Conservation (phyloP, 768 basidiomycete species). For the Glaciozyma martinii region DNA sequence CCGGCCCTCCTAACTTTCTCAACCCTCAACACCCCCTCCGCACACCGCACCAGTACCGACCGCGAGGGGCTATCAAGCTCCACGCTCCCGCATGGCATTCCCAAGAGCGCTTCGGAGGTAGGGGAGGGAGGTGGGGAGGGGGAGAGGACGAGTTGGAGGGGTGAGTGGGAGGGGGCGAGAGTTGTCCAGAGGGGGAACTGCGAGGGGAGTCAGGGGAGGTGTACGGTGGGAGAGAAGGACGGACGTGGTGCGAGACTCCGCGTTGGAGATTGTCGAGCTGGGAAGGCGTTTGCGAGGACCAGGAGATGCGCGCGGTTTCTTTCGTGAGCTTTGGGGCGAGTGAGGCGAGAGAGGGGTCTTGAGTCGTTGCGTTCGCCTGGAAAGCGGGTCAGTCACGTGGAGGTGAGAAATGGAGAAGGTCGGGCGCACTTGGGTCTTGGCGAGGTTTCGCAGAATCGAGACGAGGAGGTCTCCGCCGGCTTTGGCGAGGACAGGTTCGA, state of each 20-base stretch:
- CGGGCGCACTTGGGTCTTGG: neutral
- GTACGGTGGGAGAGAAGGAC: neutral
- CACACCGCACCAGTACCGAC: neutral
- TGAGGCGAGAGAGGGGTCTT: slow-evolving; percentile 9
- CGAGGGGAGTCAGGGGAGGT: neutral
- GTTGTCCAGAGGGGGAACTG: slow-evolving; percentile 20
- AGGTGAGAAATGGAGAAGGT: no score
- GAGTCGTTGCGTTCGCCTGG: slow-evolving; percentile 4
- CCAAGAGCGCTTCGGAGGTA: neutral
- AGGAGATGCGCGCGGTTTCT: neutral
- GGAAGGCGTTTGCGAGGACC: neutral
- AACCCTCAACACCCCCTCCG: neutral
- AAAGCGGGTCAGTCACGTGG: neutral
- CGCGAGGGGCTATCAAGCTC: neutral
- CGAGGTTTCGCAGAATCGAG: slow-evolving; percentile 6
- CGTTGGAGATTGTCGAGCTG: neutral
- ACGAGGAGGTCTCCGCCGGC: slow-evolving; percentile 17
- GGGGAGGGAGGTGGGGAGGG: neutral
- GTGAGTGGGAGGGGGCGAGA: neutral
- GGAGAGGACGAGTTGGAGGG: neutral
- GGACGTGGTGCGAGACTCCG: slow-evolving; percentile 23
- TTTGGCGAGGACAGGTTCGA: slow-evolving; percentile 18
- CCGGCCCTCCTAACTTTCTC: slow-evolving; percentile 13
- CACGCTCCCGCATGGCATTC: neutral
- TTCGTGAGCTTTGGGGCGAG: slow-evolving; percentile 22